Conservation (phyloP, 2,329 filamentous ascomycete species). For the Tolypocladium inflatum region DNA sequence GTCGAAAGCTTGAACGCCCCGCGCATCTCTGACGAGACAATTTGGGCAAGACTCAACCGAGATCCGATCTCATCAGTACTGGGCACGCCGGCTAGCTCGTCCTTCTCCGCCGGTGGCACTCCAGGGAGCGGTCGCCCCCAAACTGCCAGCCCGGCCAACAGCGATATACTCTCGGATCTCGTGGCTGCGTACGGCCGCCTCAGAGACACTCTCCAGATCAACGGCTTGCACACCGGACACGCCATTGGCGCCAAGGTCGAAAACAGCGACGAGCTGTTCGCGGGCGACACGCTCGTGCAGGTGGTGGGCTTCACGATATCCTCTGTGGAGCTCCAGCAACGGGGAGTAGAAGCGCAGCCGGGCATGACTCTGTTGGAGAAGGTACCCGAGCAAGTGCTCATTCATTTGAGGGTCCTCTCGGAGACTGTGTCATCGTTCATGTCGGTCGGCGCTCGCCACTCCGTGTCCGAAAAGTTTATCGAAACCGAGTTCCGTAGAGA, state of each 20-base stretch:
- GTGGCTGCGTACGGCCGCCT: slow-evolving; percentile 51
- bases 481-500: slow-evolving; percentile 57
- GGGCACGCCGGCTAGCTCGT: slow-evolving; percentile 32
- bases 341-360: slow-evolving; percentile 66
- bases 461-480: slow-evolving; percentile 49
- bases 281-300: slow-evolving; percentile 51
- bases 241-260: slow-evolving; percentile 17
- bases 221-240: slow-evolving; percentile 36
- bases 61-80: slow-evolving; percentile 19
- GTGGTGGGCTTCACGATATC: slow-evolving; percentile 78
- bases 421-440: slow-evolving; percentile 85
- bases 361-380: slow-evolving; percentile 72
- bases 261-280: slow-evolving; percentile 34
- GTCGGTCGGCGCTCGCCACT: slow-evolving; percentile 61
- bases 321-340: slow-evolving; percentile 82
- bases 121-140: slow-evolving; percentile 13
- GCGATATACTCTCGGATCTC: slow-evolving; percentile 40
- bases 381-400: slow-evolving; percentile 74
- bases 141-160: background rate
- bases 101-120: slow-evolving; percentile 20
- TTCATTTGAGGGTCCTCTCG: slow-evolving; percentile 77
- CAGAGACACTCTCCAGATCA: slow-evolving; percentile 46
- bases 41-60: slow-evolving; percentile 31
- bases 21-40: slow-evolving; percentile 25
- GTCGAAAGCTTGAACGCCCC: slow-evolving; percentile 27